Evolutionary conservation across 805 yeast genomes (phyloP).

Genomic region (Yamadazyma sp.): DNA sequence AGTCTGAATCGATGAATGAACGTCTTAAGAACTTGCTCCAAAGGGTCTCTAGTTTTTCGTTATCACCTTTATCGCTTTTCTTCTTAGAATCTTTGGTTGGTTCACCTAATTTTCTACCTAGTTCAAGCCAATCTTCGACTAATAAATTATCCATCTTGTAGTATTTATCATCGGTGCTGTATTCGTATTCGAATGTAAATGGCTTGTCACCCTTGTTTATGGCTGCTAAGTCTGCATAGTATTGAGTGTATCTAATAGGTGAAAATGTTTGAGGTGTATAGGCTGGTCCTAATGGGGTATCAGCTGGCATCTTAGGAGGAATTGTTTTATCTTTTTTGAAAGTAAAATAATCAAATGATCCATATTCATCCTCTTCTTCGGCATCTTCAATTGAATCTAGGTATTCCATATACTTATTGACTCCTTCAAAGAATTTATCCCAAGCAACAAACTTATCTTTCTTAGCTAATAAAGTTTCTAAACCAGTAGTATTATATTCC

Average conservation of each 20-base stretch:
- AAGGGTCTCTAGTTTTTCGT: conserved; percentile 30
- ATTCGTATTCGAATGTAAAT: conserved; percentile 63
- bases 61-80: conserved; percentile 6
- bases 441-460: conserved; percentile 45
- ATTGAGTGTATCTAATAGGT: conserved; percentile 71
- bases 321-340: conserved; percentile 52
- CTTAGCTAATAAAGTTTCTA: conserved; percentile 24
- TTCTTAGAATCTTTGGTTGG: conserved; percentile 25
- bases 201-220: conserved; percentile 44
- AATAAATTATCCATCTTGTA: conserved; percentile 53
- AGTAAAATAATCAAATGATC: conserved; percentile 9
- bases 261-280: conserved; percentile 67
- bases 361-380: conserved; percentile 5
- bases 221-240: conserved; percentile 58
- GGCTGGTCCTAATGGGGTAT: conserved; percentile 68
- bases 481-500: conserved; percentile 74
- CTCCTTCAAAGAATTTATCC: conserved; percentile 52
- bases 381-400: conserved; percentile 23
- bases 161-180: conserved; percentile 61
- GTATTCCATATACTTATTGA: conserved; percentile 35
- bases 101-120: conserved; percentile 53
- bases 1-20: conserved; percentile 64
- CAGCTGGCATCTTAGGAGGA: conserved; percentile 58
- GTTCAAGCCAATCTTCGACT: conserved; percentile 59
- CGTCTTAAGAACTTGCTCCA: conserved; percentile 59